Conservation (phyloP, 805 yeast genomes). For the Starmerella ratchasimensis region DNA sequence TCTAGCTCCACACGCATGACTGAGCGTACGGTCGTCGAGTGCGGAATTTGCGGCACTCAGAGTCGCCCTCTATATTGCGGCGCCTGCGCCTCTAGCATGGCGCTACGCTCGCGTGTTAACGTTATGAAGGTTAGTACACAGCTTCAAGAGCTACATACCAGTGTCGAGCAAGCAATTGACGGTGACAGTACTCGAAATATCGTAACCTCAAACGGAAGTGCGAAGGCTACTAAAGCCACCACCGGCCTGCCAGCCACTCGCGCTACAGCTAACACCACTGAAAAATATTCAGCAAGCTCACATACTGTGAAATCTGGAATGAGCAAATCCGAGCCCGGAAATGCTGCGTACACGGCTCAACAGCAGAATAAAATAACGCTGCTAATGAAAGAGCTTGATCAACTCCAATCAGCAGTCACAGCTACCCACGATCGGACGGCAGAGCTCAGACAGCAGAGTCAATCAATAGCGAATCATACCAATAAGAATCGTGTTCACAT, state of each 20-base stretch:
- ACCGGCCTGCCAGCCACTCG: too few species aligned
- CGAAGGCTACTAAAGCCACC: too few species aligned
- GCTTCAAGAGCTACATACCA: slow-evolving; percentile 11
- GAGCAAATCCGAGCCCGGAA: too few species aligned
- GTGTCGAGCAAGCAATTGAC: slow-evolving; percentile 10
- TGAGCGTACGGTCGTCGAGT: slow-evolving; percentile 14
- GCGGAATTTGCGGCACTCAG: slow-evolving; percentile 20
- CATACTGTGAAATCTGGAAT: not conserved
- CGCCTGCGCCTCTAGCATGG: slow-evolving; percentile 17
- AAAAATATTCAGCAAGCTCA: not conserved
- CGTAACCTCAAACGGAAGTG: too few species aligned
- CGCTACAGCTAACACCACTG: too few species aligned
- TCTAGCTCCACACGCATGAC: too few species aligned
- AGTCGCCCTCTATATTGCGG: slow-evolving; percentile 19
- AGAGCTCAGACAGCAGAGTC: slow-evolving; percentile 10
- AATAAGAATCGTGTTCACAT: not conserved
- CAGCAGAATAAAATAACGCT: slow-evolving; percentile 14
- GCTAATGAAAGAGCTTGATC: slow-evolving; percentile 14
- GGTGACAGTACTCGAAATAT: not conserved
- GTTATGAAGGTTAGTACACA: slow-evolving; percentile 19
- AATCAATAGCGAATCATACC: slow-evolving; percentile 1
- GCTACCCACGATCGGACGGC: slow-evolving; percentile 11
- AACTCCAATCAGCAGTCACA: slow-evolving; percentile 11
- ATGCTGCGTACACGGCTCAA: slow-evolving; percentile 14
- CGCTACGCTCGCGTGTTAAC: slow-evolving; percentile 19